Conservation (phyloP, 306 rosid genomes). For the Sicyos baderoa region DNA sequence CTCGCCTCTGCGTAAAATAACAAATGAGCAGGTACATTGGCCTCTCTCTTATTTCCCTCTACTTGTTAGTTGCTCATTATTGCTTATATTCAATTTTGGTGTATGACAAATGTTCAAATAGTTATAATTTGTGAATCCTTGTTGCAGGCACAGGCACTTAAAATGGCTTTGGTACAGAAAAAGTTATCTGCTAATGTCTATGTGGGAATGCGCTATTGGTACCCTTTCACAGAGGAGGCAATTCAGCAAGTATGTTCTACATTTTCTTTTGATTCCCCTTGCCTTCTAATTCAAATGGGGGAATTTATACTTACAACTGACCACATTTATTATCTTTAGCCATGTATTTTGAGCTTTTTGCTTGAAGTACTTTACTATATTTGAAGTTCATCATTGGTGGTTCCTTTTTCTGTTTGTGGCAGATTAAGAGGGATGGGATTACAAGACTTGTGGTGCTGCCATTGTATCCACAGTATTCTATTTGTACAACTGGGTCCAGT, state of each 20-base stretch:
- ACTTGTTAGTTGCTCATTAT: background rate
- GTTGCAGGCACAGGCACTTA: slow-evolving; percentile 74
- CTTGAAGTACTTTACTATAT: no score
- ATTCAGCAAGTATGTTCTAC: slow-evolving; percentile 59
- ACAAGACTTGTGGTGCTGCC: slow-evolving; percentile 96
- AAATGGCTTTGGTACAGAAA: slow-evolving; percentile 72
- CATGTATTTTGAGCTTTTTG: no score
- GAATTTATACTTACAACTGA: background rate
- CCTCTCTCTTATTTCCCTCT: background rate
- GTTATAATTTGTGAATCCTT: slow-evolving; percentile 18
- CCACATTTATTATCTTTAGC: background rate
- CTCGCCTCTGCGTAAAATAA: slow-evolving; percentile 91
- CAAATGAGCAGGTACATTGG: slow-evolving; percentile 74
- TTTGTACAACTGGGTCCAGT: slow-evolving; percentile 99
- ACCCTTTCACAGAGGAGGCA: slow-evolving; percentile 98
- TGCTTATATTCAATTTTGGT: slow-evolving; percentile 2
- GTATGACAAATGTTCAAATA: background rate
- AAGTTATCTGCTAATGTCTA: slow-evolving; percentile 64
- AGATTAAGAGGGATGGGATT: slow-evolving; percentile 86
- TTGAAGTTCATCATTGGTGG: no score
- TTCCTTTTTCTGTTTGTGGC: no score
- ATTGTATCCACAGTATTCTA: slow-evolving; percentile 92
- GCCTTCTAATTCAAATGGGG: background rate
- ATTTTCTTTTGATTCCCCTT: slow-evolving; percentile 7
- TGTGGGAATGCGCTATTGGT: slow-evolving; percentile 97